Conservation (phyloP, 345 rosid genomes). For the Corymbia maculata region DNA sequence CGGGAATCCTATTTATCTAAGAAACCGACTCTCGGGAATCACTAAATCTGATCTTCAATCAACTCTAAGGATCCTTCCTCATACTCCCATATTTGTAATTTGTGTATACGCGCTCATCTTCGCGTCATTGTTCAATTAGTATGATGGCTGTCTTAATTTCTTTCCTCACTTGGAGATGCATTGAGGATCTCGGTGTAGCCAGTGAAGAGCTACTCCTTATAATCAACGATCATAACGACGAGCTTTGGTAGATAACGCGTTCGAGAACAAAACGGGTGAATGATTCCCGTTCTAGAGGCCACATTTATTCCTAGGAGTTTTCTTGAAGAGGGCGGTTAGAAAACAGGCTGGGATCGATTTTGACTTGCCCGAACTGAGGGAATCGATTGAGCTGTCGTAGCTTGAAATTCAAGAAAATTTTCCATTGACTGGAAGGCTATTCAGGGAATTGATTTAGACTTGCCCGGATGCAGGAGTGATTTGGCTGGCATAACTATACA, state of each 20-base stretch:
- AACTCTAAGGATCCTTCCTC: not conserved
- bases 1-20: not conserved
- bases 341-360: not conserved
- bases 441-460: not conserved
- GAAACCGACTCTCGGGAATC: not conserved
- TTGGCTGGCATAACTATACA: not conserved
- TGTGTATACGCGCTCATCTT: not conserved
- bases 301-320: not conserved
- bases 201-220: not conserved
- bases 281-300: not conserved
- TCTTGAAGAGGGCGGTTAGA: not conserved
- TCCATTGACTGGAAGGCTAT: no score
- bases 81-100: not conserved
- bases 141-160: not conserved
- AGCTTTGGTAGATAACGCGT: not conserved
- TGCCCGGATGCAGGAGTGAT: not conserved
- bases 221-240: not conserved
- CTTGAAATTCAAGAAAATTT: not conserved
- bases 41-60: not conserved
- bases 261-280: not conserved
- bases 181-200: not conserved
- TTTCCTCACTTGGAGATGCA: not conserved
- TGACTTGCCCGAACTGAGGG: not conserved
- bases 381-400: not conserved
- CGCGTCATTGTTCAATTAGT: not conserved